Evolutionary conservation across 257 asterid species (phyloP), one percentile per base, ranked within the genome.

Genomic region (Solanum ossicruentum): DNA sequence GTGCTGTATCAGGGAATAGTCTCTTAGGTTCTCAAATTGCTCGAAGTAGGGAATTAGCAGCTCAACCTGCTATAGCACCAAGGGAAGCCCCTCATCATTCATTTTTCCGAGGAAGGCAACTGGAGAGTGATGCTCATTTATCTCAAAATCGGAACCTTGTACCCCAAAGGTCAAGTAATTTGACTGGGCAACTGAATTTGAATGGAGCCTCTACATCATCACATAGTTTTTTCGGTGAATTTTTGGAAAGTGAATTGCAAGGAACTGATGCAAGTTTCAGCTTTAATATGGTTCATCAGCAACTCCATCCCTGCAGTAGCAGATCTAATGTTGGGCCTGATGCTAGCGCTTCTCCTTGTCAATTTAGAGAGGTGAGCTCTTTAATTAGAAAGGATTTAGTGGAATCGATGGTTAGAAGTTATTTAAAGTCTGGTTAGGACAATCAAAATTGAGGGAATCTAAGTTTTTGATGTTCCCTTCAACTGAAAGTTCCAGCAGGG

Each of bases 171-270:
- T 81, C 88, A 66, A 87, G 90, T 88, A 86, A 85, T 90, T 82
- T 88, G 87, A 90, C 91, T 81, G 92, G 79, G 39, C 92, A 84
- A 55, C 86, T 81, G 41, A 67, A 87, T 89, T 86, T 75, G 87
- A 83, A 85, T 75, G 92, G 89, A 88, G 91, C 97, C 85, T 94
- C 96, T 66, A 86, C 99, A 56, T 94, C 97, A 66, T 84, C 85
- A 5, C 87, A 83, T 78, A 86, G 89, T 58, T 82, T 91, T 66
- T 88, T 89, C 77, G 90, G 85, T 58, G 91, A 90, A 80, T 57
- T 87, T 32, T 81, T 87, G 70, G 90, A 82, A 16, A 88, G 80
- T 89, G 95, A 89, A 51, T 86, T 85, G 84, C 85, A 84, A 56
- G 94, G 91, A 80, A 61, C 88, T 43, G 90, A 87, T 88, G 47